Evolutionary conservation across 2,329 filamentous ascomycete genomes (phyloP).

Genomic region (Ceratocystis harringtonii): DNA sequence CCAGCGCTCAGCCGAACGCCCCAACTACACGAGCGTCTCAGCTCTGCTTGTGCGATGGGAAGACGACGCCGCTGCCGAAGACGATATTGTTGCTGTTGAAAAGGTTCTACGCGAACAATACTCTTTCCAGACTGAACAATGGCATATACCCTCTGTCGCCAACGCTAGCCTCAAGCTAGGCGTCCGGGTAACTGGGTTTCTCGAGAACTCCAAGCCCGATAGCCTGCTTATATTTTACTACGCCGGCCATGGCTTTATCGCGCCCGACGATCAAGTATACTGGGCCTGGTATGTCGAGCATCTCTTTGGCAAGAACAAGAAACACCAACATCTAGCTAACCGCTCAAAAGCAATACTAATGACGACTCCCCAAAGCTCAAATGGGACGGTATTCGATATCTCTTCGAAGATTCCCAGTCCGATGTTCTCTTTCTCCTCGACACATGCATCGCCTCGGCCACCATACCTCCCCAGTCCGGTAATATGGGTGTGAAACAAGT

Average conservation of each 20-base stretch:
- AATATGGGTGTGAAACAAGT: slow-evolving; percentile 45
- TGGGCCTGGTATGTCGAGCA: slow-evolving; percentile 45
- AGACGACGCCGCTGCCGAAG: slow-evolving; percentile 39
- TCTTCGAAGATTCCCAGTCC: slow-evolving; percentile 47
- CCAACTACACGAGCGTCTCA: slow-evolving; percentile 42
- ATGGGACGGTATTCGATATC: slow-evolving; percentile 47
- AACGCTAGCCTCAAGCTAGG: slow-evolving; percentile 47
- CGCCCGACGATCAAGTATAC: slow-evolving; percentile 45
- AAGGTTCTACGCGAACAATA: slow-evolving; percentile 44
- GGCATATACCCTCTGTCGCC: slow-evolving; percentile 43
- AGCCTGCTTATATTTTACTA: slow-evolving; percentile 52
- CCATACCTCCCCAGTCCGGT: slow-evolving; percentile 27
- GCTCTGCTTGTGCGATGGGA: slow-evolving; percentile 49
- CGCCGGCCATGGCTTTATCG: slow-evolving; percentile 44
- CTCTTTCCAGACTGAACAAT: slow-evolving; percentile 44
- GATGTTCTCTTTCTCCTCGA: slow-evolving; percentile 49
- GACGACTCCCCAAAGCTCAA: slow-evolving; percentile 46
- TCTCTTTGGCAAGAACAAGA: not conserved
- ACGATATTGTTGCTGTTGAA: slow-evolving; percentile 40
- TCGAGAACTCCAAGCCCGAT: slow-evolving; percentile 41
- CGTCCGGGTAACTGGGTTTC: slow-evolving; percentile 44
- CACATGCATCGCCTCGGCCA: slow-evolving; percentile 40
- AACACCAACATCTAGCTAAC: slow-evolving; percentile 24
- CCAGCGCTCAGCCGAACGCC: slow-evolving; percentile 45
- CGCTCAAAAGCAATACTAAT: slow-evolving; percentile 34